phyloP scores from a whole-genome alignment of 805 yeast species.

The Zygosaccharomyces gambellarensis region DNA sequence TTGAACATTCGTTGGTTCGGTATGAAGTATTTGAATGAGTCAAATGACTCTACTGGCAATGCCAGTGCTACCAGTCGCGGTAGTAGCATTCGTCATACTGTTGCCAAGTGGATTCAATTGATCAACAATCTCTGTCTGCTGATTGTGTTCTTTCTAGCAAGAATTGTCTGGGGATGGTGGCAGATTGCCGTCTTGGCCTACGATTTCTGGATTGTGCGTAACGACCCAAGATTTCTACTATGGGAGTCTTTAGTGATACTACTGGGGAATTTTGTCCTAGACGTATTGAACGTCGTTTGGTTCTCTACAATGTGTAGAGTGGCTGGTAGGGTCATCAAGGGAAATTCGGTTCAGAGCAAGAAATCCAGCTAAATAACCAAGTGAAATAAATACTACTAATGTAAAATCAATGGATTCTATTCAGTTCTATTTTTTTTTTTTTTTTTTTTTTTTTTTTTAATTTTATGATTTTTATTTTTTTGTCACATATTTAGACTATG shows the following conservation, averaged over 20 bases:
- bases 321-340: conserved; percentile 38
- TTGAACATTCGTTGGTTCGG: conserved; percentile 87
- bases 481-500: too few relatives aligned
- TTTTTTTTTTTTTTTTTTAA: too few relatives aligned
- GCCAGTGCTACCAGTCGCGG: too few relatives aligned
- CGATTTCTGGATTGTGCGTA: conserved; percentile 43
- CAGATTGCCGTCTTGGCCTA: conserved; percentile 48
- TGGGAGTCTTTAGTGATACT: conserved; percentile 36
- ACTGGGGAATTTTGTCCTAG: conserved; percentile 53
- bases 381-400: neutral
- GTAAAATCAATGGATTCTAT: too few relatives aligned
- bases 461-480: neutral
- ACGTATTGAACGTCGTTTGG: conserved; percentile 70
- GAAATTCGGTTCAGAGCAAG: neutral
- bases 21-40: conserved; percentile 24
- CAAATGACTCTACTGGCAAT: conserved; percentile 4
- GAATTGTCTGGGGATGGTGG: conserved; percentile 80
- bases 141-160: conserved; percentile 58
- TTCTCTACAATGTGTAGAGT: conserved; percentile 69
- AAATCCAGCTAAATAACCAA: neutral
- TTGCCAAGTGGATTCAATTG: conserved; percentile 55
- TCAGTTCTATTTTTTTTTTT: too few relatives aligned
- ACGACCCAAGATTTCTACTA: conserved; percentile 42
- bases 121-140: conserved; percentile 46
- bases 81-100: neutral